A percentile compares a stretch with the other conserved stretches of the same genome.
phyloP scores from a whole-genome alignment of 1,284 basidiomycete genomes.

The Agroathelia rolfsii region DNA sequence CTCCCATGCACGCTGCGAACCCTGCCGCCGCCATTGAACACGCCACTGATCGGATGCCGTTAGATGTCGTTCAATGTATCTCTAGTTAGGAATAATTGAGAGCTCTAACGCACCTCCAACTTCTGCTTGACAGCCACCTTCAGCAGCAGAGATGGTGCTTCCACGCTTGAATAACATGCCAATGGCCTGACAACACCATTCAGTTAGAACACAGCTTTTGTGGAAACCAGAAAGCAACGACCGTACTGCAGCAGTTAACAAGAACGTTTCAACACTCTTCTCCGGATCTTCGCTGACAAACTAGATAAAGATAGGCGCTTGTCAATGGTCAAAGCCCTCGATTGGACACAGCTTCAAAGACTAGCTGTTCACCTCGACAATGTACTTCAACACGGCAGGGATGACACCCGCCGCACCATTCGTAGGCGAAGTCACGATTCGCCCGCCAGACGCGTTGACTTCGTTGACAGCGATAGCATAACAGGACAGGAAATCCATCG shows the following conservation, averaged over 20 bases:
- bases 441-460: slow-evolving; percentile 85
- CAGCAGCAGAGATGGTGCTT: slow-evolving; percentile 92
- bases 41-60: slow-evolving; percentile 65
- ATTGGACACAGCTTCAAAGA: too few relatives aligned
- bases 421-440: slow-evolving; percentile 92
- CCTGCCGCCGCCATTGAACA: slow-evolving; percentile 90
- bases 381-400: slow-evolving; percentile 83
- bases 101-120: slow-evolving; percentile 58
- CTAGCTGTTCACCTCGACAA: slow-evolving; percentile 80
- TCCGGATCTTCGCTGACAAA: slow-evolving; percentile 87
- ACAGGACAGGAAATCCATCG: slow-evolving; percentile 88
- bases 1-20: slow-evolving; percentile 90
- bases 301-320: slow-evolving; percentile 23
- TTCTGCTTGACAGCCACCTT: slow-evolving; percentile 85
- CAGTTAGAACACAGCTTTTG: too few relatives aligned
- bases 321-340: neutral
- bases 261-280: slow-evolving; percentile 77
- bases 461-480: slow-evolving; percentile 89
- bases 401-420: slow-evolving; percentile 88
- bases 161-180: slow-evolving; percentile 98
- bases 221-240: slow-evolving; percentile 1
- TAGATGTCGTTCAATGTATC: too few relatives aligned
- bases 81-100: slow-evolving; percentile 14
- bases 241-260: slow-evolving; percentile 72
- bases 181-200: slow-evolving; percentile 49